Conservation (phyloP, 176 grass and related monocot species). For the Oryza glumipatula region DNA sequence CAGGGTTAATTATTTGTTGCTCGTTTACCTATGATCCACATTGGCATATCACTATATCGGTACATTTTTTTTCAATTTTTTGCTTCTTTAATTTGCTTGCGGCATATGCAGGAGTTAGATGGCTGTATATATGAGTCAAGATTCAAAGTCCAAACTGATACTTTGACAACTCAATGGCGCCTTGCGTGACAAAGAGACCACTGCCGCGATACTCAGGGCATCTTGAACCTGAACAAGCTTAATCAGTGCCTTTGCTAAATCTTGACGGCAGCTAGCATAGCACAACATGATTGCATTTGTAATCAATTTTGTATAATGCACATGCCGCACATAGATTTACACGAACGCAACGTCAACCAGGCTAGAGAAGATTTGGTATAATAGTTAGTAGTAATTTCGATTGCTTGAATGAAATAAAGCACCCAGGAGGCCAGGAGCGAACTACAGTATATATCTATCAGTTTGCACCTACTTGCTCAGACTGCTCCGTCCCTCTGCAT, state of each 20-base stretch:
- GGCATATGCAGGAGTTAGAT: not conserved
- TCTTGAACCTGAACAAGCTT: not conserved
- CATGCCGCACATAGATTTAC: no score
- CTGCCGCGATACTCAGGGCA: not conserved
- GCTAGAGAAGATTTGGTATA: not conserved
- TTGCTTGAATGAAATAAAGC: no score
- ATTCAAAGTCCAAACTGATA: not conserved
- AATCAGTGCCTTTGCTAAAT: constrained; percentile 4
- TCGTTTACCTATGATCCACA: no score
- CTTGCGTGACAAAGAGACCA: constrained; percentile 12
- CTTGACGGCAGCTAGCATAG: constrained; percentile 1
- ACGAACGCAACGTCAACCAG: not conserved
- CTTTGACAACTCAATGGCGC: not conserved
- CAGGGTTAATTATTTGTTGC: no score
- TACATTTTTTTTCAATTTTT: not conserved
- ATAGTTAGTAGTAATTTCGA: no score
- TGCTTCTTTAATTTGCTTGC: not conserved
- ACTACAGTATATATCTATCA: no score
- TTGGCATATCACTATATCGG: no score
- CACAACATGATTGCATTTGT: not conserved
- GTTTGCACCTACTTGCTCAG: no score
- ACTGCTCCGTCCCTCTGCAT: constrained; percentile 35
- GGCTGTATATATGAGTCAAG: not conserved
- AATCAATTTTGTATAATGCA: not conserved
- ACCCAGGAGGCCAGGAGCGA: no score